phyloP scores from a whole-genome alignment of 306 rosid genomes.

The Lablab purpureus region DNA sequence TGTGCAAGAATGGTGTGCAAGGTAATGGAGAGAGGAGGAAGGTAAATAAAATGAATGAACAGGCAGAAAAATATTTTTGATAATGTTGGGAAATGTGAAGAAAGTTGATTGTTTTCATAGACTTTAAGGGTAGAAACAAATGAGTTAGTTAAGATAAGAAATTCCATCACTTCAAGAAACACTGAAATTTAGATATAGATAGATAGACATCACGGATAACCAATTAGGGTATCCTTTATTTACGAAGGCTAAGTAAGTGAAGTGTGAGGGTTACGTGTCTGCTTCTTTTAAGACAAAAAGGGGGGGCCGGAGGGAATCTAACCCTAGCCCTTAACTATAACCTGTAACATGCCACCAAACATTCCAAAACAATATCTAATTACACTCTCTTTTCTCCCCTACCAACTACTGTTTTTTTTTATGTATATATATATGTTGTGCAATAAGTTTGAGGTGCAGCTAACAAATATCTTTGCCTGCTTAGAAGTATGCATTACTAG shows the following conservation, averaged over 20 bases:
- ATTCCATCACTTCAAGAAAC: slow-evolving; percentile 78
- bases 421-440: not conserved
- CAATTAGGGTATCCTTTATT: slow-evolving; percentile 59
- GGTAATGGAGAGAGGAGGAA: too few species aligned
- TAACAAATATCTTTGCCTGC: slow-evolving; percentile 59
- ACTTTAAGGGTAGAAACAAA: slow-evolving; percentile 52
- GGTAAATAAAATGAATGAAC: not conserved
- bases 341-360: slow-evolving; percentile 55
- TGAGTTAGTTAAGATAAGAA: slow-evolving; percentile 66
- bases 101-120: slow-evolving; percentile 35
- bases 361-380: slow-evolving; percentile 68
- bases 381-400: slow-evolving; percentile 46
- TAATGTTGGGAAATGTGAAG: slow-evolving; percentile 57
- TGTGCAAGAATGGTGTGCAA: not conserved
- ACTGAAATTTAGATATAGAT: slow-evolving; percentile 75
- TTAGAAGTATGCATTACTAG: slow-evolving; percentile 59
- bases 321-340: slow-evolving; percentile 49
- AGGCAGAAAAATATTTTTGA: not conserved
- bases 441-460: slow-evolving; percentile 28
- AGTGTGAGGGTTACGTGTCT: slow-evolving; percentile 50
- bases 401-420: not conserved
- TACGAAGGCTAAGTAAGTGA: slow-evolving; percentile 45
- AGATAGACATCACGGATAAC: slow-evolving; percentile 57
- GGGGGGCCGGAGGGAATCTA: slow-evolving; percentile 50
- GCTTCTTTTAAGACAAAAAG: slow-evolving; percentile 56